Base-by-base conservation (phyloP, 176 grass and related monocot species). In the Aegilops umbellulata region DNA sequence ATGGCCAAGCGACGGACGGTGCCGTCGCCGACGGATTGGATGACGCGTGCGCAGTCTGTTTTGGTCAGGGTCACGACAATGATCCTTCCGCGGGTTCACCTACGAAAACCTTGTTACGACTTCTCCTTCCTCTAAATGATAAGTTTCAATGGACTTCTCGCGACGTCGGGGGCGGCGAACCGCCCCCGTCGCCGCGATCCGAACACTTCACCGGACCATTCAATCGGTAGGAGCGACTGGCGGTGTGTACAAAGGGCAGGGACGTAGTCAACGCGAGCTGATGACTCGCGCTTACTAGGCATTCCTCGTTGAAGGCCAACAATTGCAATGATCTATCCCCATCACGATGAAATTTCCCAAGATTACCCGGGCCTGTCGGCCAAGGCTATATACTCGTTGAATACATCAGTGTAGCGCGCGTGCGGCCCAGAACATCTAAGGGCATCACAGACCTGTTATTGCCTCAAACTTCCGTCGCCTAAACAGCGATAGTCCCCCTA, bases 371-470 rank as follows among this genome's bases (percentile, higher is more conserved):
- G 44, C 69, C 60, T 68, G 41, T 77, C 79, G 71, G 79, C 79
- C 79, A 87, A 87, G 78, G 70, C 60, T 76, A 82, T 80, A 86
- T 41, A 8, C 39, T 38, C 35, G 35, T 38, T 38, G 8, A 8
- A 38, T 34, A 2, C 39, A 3, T 2, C 66, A 88, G 87, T 92
- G 76, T 94, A 92, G 93, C 85, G 58, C 66, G 81, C 80, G 85
- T 92, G 93, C 79, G 82, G 82, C 78, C 82, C 49, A 92, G 73
- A 95, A 95, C 90, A 95, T 90, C 87, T 95, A 95, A 95, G 87
- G 89, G 82, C 87, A 88, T 95, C 85, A 95, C 62, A 87, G 65
- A 88, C 90, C 68, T 90, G 79, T 92, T 95, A 90, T 94, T 94
- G 82, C 93, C 87, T 92, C 90, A 90, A 42, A 12, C 41, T 11